A percentile compares a stretch with the other conserved stretches of the same genome.
phyloP scores from a whole-genome alignment of 768 basidiomycete species.

The Mrakia frigida region DNA sequence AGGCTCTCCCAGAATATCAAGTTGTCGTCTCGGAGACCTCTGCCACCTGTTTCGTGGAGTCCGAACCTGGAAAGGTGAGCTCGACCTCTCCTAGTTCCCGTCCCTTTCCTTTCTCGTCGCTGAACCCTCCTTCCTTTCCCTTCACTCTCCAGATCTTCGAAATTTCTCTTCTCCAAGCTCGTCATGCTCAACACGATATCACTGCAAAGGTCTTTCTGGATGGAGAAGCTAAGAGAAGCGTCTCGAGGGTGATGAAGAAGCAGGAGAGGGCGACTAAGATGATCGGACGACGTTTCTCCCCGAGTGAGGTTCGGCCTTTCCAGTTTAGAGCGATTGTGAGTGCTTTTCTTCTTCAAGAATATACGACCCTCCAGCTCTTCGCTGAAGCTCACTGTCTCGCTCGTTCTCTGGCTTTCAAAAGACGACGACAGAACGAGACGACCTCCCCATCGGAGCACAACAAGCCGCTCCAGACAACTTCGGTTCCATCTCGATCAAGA shows the following conservation, averaged over 20 bases:
- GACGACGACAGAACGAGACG: neutral
- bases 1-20: neutral
- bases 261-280: neutral
- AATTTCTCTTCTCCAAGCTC: neutral
- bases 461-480: neutral
- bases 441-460: neutral
- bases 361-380: neutral
- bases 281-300: neutral
- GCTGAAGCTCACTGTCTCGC: neutral
- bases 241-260: neutral
- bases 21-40: neutral
- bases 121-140: too few species aligned
- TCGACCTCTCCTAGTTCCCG: neutral
- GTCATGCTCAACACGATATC: neutral
- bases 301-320: neutral
- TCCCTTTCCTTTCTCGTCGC: neutral
- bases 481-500: neutral
- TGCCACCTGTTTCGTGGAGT: neutral
- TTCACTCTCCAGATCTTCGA: neutral
- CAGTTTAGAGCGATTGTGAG: neutral
- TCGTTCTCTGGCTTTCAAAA: neutral
- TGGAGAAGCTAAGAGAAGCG: neutral
- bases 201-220: neutral
- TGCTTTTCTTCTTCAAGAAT: too few species aligned
- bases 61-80: neutral